These are phyloP conservation scores for Cystoderma amianthinum DNA, from an alignment of 768 basidiomycete genomes.

Conservation along the genomic window DNA sequence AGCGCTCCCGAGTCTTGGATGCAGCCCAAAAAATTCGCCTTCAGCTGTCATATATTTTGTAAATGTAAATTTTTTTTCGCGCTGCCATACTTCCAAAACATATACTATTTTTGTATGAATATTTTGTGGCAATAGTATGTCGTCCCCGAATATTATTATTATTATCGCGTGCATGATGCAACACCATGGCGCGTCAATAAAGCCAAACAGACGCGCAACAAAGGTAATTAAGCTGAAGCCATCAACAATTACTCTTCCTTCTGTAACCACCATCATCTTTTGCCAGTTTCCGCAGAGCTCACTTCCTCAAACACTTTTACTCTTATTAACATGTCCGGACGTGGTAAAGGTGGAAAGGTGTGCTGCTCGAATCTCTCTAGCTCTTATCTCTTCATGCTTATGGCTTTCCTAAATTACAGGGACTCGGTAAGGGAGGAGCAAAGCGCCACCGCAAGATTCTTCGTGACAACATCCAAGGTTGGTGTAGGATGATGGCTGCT, in stretches of 20 bases:
- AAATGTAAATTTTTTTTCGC: too few relatives aligned
- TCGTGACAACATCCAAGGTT: slow-evolving; percentile 78
- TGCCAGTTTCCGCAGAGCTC: slow-evolving; percentile 4
- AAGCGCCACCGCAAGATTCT: slow-evolving; percentile 80
- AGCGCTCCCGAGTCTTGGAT: too few relatives aligned
- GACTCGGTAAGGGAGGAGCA: slow-evolving; percentile 74
- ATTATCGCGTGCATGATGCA: not conserved
- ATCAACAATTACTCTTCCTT: slow-evolving; percentile 26
- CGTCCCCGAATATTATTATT: too few relatives aligned
- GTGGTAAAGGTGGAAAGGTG: slow-evolving; percentile 75
- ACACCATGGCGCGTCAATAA: slow-evolving; percentile 25
- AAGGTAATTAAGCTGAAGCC: slow-evolving; percentile 29
- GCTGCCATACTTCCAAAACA: too few relatives aligned
- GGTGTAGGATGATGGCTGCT: slow-evolving; percentile 5
- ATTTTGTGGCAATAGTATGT: too few relatives aligned
- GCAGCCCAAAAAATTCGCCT: too few relatives aligned
- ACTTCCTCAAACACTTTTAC: slow-evolving; percentile 5
- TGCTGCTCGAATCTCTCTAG: too few relatives aligned
- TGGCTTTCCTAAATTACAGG: slow-evolving; percentile 27
- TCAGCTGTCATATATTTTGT: too few relatives aligned
- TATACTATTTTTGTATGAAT: too few relatives aligned
- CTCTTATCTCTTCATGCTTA: not conserved
- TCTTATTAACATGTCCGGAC: slow-evolving; percentile 56
- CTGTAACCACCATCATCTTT: slow-evolving; percentile 25
- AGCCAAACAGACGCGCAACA: slow-evolving; percentile 28